phyloP scores from a whole-genome alignment of 192 early-diverging fungal genomes.

The Entophlyctis helioformis region DNA sequence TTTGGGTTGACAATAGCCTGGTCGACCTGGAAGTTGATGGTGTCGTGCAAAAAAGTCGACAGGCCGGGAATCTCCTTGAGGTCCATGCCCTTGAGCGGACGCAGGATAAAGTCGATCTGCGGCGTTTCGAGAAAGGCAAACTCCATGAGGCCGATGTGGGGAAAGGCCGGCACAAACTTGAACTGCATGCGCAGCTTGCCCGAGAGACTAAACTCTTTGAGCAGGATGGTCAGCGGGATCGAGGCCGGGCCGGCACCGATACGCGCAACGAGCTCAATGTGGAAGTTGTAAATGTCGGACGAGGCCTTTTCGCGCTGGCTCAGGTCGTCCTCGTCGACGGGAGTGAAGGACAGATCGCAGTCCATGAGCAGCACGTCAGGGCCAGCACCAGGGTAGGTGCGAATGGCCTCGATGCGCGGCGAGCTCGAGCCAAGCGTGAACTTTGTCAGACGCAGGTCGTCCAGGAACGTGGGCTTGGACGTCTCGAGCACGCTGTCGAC shows the following conservation, averaged over 20 bases:
- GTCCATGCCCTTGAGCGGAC: slow-evolving; percentile 67
- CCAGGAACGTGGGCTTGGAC: slow-evolving; percentile 67
- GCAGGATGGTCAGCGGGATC: slow-evolving; percentile 71
- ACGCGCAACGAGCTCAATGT: slow-evolving; percentile 73
- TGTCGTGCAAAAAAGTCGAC: slow-evolving; percentile 45
- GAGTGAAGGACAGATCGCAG: slow-evolving; percentile 76
- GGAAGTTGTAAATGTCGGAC: slow-evolving; percentile 56
- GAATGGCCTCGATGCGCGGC: slow-evolving; percentile 31
- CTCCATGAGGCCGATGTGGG: slow-evolving; percentile 74
- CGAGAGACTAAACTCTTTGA: slow-evolving; percentile 73
- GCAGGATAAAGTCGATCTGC: slow-evolving; percentile 74
- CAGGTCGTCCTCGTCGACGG: slow-evolving; percentile 58
- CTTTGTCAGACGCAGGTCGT: slow-evolving; percentile 24
- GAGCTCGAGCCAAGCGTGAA: slow-evolving; percentile 35
- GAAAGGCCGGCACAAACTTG: slow-evolving; percentile 76
- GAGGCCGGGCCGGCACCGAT: slow-evolving; percentile 78
- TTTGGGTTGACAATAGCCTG: slow-evolving; percentile 38
- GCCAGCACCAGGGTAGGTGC: slow-evolving; percentile 11
- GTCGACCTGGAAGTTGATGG: slow-evolving; percentile 5
- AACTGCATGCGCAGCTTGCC: slow-evolving; percentile 41
- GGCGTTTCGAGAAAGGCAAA: slow-evolving; percentile 80
- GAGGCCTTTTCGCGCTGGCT: slow-evolving; percentile 12
- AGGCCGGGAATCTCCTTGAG: slow-evolving; percentile 72
- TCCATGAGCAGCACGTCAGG: slow-evolving; percentile 62
- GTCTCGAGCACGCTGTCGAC: slow-evolving; percentile 65